Evolutionary conservation across 2,329 filamentous ascomycete species (phyloP), one percentile per base, ranked within the genome.

Genomic region (Beauveria sp.): DNA sequence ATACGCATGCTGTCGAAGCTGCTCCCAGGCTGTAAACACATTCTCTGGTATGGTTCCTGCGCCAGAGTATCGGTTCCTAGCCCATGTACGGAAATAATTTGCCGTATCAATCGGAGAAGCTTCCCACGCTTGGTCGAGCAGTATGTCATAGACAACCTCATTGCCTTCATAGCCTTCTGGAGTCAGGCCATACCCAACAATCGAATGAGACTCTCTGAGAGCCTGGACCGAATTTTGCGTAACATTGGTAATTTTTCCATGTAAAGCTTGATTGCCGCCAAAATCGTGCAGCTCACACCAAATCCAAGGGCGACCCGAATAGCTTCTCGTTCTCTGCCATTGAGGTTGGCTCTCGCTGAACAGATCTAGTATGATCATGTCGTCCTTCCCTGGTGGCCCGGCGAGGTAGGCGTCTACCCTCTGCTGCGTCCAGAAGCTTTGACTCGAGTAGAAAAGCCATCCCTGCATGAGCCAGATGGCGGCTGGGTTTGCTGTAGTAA

Each of bases 381-480:
- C 78, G 0, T 67, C 53, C 56, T 80, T 66, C 0, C 69, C 66
- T 1, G 73, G 67, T 1, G 81, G 75, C 2, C 79, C 80, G 8
- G 73, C 74, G 0, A 83, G 71, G 66, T 79, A 82, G 1, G 80
- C 79, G 58, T 80, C 73, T 5, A 82, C 72, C 4, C 78, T 71
- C 9, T 73, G 71, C 24, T 74, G 66, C 7, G 74, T 78, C 77
- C 78, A 79, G 65, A 80, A 79, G n/a, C 70, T 69, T 1, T 67
- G 66, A 45, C 74, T 76, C 1, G 72, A 72, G 26, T 73, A 77
- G 67, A 82, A 84, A 0, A 83, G 71, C 72, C 78, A 81, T 16
- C 78, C 75, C 65, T 83, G 80, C 65, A 84, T 77, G 64, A 82
- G 69, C 81, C 80, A 83, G 3, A 81, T 69, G 2, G 80, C 79